A percentile compares a stretch with the other conserved stretches of the same genome.
phyloP scores from a whole-genome alignment of 495 filamentous ascomycete genomes.

The Annulohypoxylon maeteangense region DNA sequence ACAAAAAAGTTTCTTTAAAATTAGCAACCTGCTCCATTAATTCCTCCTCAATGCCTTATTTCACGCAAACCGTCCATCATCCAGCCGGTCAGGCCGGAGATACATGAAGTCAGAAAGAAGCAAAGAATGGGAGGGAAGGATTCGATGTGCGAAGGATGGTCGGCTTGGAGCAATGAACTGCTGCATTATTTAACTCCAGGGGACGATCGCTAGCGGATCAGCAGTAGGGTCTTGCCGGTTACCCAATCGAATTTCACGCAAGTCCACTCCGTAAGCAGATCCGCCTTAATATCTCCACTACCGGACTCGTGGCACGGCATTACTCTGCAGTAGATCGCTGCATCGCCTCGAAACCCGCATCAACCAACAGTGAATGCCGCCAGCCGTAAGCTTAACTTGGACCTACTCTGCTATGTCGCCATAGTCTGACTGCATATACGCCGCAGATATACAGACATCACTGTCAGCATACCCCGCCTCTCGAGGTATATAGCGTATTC shows the following conservation, averaged over 20 bases:
- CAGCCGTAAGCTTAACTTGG: background rate
- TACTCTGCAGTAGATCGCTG: slow-evolving; percentile 6
- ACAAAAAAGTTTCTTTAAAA: background rate
- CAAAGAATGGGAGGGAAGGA: background rate
- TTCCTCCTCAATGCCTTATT: background rate
- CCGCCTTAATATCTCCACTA: background rate
- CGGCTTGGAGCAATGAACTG: background rate
- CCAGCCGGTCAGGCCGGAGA: background rate
- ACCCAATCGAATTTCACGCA: background rate
- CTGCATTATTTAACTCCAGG: background rate
- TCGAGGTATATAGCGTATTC: background rate
- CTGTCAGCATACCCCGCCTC: slow-evolving; percentile 3
- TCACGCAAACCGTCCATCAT: background rate
- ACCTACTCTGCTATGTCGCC: background rate
- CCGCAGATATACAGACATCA: background rate
- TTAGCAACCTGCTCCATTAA: background rate
- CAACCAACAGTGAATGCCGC: background rate
- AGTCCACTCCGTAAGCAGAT: background rate
- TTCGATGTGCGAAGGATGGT: background rate
- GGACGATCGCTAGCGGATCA: background rate
- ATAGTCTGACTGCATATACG: slow-evolving; percentile 3
- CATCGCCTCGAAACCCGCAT: background rate
- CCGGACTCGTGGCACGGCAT: slow-evolving; percentile 2
- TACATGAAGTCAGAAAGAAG: background rate
- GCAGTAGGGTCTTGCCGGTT: background rate